Base-by-base conservation (phyloP, 148 eudicot species). In the Camellia lanceoleosa region DNA sequence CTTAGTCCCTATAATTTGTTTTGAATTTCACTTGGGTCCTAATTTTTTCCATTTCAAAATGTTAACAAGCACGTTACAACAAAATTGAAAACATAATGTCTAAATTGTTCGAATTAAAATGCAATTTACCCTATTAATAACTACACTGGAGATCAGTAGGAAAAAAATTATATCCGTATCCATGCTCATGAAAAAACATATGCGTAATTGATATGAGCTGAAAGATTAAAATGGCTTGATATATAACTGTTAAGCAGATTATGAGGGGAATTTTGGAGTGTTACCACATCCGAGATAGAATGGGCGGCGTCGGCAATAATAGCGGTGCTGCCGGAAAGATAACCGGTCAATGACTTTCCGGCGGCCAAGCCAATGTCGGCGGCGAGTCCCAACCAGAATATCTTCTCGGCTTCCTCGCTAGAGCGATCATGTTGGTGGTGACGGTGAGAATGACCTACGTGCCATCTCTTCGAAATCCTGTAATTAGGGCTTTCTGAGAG, bases 221-320 rank as follows among this genome's bases (percentile, higher is more conserved):
- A 46, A 49, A 43, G 38, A 63, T 13, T 8, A 71, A 47, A 5
- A 55, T 20, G 30, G 63, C 55, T n/a, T 4, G 56, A 51, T 51
- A 42, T 1, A 3, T 52, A 49, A 42, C 16, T 4, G 13, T 12
- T 20, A 41, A 60, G 15, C 66, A 59, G 2, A 58, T 58, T 12
- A 10, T 6, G 16, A 3, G 6, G 66, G 1, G 2, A 30, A 41
- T 16, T 12, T 5, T 10, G 1, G 10, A 13, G 52, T 13, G 75
- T 70, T 87, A 97, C 99, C 98, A 97, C 99, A 84, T 97, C 98
- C 38, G 98, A 97, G 74, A 94, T 75, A 61, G 99, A 97, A 80
- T 94, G 99, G 82, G 98, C 99, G 41, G 99, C 99, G 82, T 97
- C 99, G 75, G 99, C 99, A 74, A 94, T 90, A 44, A 97, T 89